Conservation (phyloP, 2,329 filamentous ascomycete species). For the Elsinoe fawcettii region DNA sequence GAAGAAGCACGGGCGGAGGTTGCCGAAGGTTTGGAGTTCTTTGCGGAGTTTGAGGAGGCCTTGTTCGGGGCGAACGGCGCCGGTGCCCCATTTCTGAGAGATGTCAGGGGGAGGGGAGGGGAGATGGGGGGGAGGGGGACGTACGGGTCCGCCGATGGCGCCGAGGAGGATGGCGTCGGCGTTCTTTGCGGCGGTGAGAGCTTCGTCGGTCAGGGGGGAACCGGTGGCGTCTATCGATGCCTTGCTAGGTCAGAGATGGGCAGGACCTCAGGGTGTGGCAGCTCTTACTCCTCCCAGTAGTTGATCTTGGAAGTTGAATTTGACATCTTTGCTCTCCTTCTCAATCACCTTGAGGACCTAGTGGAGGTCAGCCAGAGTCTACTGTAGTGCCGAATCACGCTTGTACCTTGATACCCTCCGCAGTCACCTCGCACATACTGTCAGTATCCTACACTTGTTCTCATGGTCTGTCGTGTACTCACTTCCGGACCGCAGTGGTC, state of each 20-base stretch:
- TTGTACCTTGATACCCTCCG: slow-evolving; percentile 74
- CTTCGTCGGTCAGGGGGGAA: slow-evolving; percentile 70
- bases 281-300: slow-evolving; percentile 79
- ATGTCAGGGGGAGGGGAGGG: slow-evolving; percentile 18
- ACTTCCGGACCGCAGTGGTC: slow-evolving; percentile 86
- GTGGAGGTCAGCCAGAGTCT: slow-evolving; percentile 10
- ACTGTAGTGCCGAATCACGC: no score
- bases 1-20: slow-evolving; percentile 94
- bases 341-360: slow-evolving; percentile 76
- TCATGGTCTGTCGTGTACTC: slow-evolving; percentile 26
- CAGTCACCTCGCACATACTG: slow-evolving; percentile 55
- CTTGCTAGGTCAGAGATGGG: slow-evolving; percentile 38
- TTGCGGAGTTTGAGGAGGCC: slow-evolving; percentile 86
- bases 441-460: slow-evolving; percentile 14
- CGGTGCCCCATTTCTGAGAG: slow-evolving; percentile 76
- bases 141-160: slow-evolving; percentile 82
- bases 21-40: slow-evolving; percentile 88
- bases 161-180: slow-evolving; percentile 88
- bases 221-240: slow-evolving; percentile 81
- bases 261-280: slow-evolving; percentile 13
- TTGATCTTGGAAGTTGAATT: slow-evolving; percentile 86
- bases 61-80: slow-evolving; percentile 80
- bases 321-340: slow-evolving; percentile 59
- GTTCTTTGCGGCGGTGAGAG: slow-evolving; percentile 71
- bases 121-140: slow-evolving; percentile 20